Percentiles rank a stretch among this genome's conserved stretches.
phyloP scores from a whole-genome alignment of 2,329 filamentous ascomycete species.

The Aspergillus niger region DNA sequence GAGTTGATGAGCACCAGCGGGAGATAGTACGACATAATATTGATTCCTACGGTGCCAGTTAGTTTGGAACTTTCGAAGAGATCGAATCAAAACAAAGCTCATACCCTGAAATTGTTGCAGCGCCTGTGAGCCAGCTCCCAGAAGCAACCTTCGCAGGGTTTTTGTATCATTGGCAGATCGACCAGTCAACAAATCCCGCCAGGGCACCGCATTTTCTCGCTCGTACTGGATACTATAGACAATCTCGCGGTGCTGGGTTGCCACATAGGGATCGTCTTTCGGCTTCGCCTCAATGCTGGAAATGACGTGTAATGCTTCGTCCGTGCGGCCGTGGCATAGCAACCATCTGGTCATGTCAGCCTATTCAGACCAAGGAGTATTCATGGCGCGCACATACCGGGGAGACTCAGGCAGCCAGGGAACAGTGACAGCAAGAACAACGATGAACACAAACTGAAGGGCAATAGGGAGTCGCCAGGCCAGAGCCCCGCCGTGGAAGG shows the following conservation, averaged over 20 bases:
- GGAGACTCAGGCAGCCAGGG: constrained; percentile 42
- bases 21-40: constrained; percentile 50
- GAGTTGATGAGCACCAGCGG: constrained; percentile 62
- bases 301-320: constrained; percentile 52
- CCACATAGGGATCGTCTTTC: constrained; percentile 48
- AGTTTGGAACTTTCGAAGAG: background rate
- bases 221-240: constrained; percentile 53
- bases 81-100: constrained; percentile 10
- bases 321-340: constrained; percentile 40
- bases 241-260: constrained; percentile 50
- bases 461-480: constrained; percentile 36
- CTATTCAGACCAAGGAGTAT: background rate
- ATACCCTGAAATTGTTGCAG: constrained; percentile 53
- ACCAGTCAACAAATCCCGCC: constrained; percentile 53
- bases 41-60: constrained; percentile 30
- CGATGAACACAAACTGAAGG: constrained; percentile 35
- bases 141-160: constrained; percentile 54
- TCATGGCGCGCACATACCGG: constrained; percentile 14
- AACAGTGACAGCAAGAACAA: constrained; percentile 27
- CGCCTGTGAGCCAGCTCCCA: constrained; percentile 57
- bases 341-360: constrained; percentile 43
- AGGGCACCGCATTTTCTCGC: constrained; percentile 52
- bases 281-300: constrained; percentile 51
- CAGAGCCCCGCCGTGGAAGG: constrained; percentile 39
- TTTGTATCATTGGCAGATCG: constrained; percentile 47